These are phyloP conservation scores for Berberis thunbergii DNA, from an alignment of 164 flowering plant species.

Conservation along the genomic window DNA sequence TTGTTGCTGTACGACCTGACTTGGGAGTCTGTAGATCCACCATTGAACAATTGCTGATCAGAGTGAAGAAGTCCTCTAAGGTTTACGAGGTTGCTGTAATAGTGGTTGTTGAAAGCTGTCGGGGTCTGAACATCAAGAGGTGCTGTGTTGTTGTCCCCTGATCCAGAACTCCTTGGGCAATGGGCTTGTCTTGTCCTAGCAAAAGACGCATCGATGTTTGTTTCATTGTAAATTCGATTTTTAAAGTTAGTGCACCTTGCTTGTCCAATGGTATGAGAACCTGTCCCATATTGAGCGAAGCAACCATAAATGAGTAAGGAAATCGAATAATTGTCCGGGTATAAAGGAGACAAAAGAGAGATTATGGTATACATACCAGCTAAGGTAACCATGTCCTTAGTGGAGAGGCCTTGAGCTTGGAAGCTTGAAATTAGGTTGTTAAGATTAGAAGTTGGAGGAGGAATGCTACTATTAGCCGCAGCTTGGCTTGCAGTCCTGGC, in stretches of 20 bases:
- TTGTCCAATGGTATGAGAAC: constrained; percentile 18
- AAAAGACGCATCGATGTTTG: constrained; percentile 13
- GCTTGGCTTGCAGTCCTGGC: constrained; percentile 33
- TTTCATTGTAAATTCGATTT: constrained; percentile 13
- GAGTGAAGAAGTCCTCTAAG: constrained; percentile 15
- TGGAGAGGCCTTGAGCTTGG: constrained; percentile 30
- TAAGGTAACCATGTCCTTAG: constrained; percentile 40
- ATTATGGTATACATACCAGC: constrained; percentile 17
- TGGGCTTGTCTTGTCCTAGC: constrained; percentile 5
- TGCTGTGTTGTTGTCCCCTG: constrained; percentile 18
- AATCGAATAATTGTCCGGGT: background rate
- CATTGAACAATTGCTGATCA: constrained; percentile 14
- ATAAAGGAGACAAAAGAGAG: background rate
- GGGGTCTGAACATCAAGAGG: constrained; percentile 14
- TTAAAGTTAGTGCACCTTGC: constrained; percentile 17
- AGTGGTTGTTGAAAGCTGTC: constrained; percentile 12
- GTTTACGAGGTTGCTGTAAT: constrained; percentile 11
- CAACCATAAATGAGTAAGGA: background rate
- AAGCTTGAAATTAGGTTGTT: constrained; percentile 18
- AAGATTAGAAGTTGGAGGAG: too few relatives aligned
- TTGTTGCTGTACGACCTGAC: constrained; percentile 10
- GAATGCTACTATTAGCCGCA: constrained; percentile 20
- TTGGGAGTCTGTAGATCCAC: constrained; percentile 16
- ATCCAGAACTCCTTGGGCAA: constrained; percentile 12
- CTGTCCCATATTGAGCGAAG: background rate